These are phyloP conservation scores for Ophiostoma perfectum DNA, from an alignment of 2,329 filamentous ascomycete genomes.

Conservation along the genomic window DNA sequence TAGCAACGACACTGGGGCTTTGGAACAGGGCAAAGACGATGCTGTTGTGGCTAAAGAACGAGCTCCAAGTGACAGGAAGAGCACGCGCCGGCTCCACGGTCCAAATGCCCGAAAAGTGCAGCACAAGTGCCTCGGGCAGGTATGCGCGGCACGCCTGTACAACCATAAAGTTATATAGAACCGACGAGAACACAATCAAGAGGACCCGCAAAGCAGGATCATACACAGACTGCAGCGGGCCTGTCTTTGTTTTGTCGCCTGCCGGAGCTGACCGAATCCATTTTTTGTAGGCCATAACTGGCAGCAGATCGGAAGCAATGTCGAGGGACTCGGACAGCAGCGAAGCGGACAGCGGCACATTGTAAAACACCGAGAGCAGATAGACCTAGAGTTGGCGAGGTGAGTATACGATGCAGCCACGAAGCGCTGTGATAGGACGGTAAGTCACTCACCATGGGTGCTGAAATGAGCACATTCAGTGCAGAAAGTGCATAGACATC, in stretches of 20 bases:
- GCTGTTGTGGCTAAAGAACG: not conserved
- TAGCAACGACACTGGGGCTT: not conserved
- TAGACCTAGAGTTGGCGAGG: conserved; percentile 48
- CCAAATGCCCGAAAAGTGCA: conserved; percentile 67
- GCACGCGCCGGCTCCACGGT: conserved; percentile 56
- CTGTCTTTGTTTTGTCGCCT: conserved; percentile 8
- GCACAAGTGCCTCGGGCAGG: conserved; percentile 66
- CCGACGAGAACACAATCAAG: conserved; percentile 62
- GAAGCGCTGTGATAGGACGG: not conserved
- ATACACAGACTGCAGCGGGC: not conserved
- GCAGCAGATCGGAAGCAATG: conserved; percentile 15
- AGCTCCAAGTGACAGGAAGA: conserved; percentile 28
- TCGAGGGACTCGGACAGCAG: conserved; percentile 11
- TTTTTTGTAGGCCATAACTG: conserved; percentile 16
- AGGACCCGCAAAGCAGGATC: conserved; percentile 38
- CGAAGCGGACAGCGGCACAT: conserved; percentile 38
- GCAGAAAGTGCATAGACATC: conserved; percentile 54
- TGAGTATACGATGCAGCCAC: not conserved
- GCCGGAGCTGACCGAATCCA: not conserved
- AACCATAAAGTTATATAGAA: conserved; percentile 69
- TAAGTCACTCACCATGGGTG: conserved; percentile 56
- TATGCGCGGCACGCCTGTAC: conserved; percentile 64
- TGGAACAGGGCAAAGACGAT: conserved; percentile 13
- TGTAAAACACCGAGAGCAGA: conserved; percentile 73
- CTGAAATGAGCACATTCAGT: conserved; percentile 64